phyloP scores from a whole-genome alignment of 768 basidiomycete genomes.

The Amylocystis lapponica region DNA sequence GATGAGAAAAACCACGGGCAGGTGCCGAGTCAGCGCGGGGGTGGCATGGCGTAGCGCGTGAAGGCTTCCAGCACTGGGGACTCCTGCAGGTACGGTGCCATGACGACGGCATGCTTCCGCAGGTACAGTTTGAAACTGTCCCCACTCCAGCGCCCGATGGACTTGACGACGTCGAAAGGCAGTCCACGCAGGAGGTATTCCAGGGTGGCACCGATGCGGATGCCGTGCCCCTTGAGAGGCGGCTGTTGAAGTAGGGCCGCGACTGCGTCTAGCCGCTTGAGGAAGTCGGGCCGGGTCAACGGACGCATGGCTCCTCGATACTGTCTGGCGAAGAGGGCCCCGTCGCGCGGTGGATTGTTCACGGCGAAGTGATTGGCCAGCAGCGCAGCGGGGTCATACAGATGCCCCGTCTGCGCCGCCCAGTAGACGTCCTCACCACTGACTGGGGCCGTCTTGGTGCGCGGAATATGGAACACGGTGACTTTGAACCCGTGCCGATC shows the following conservation, averaged over 20 bases:
- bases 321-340: conserved; percentile 31
- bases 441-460: conserved; percentile 8
- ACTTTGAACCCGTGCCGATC: conserved; percentile 23
- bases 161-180: conserved; percentile 32
- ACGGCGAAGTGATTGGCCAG: conserved; percentile 24
- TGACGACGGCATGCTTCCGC: conserved; percentile 20
- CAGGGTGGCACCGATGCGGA: conserved; percentile 26
- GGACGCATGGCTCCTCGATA: too few species aligned
- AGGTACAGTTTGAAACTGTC: conserved; percentile 28
- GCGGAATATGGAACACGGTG: conserved; percentile 24
- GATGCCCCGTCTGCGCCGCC: conserved; percentile 23
- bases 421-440: conserved; percentile 29
- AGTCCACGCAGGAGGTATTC: conserved; percentile 32
- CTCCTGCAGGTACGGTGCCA: conserved; percentile 26
- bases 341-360: conserved; percentile 21
- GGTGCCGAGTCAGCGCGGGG: neutral
- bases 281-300: conserved; percentile 25
- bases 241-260: conserved; percentile 5
- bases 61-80: neutral
- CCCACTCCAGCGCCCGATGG: conserved; percentile 31
- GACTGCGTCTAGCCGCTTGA: conserved; percentile 11
- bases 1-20: too few species aligned
- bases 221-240: conserved; percentile 25
- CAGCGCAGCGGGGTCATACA: conserved; percentile 19
- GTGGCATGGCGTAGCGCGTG: conserved; percentile 2